Evolutionary conservation across 352 stramenopile species (phyloP).

Genomic region (Phytophthora niederhauseri): DNA sequence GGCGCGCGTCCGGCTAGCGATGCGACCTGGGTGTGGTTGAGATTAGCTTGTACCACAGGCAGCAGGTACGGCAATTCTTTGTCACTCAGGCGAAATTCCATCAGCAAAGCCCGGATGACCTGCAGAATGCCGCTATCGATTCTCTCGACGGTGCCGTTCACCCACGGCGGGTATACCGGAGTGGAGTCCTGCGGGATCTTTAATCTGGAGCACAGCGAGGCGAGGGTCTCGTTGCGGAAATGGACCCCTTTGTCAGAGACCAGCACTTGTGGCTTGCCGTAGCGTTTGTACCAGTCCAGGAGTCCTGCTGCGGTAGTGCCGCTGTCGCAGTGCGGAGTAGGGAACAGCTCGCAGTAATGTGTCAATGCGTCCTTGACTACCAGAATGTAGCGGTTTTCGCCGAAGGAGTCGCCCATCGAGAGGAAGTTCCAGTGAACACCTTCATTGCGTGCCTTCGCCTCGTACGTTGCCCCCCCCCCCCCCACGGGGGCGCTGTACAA

Average conservation of each 20-base stretch:
- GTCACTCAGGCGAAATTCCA: constrained; percentile 20
- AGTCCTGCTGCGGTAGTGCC: constrained; percentile 9
- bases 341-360: constrained; percentile 21
- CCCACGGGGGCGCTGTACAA: not conserved
- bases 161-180: constrained; percentile 21
- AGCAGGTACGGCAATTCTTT: constrained; percentile 13
- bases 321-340: not conserved
- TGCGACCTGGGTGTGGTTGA: constrained; percentile 23
- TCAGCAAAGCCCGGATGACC: constrained; percentile 15
- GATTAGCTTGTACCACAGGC: constrained; percentile 21
- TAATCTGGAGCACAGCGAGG: constrained; percentile 1
- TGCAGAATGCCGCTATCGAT: constrained; percentile 27
- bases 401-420: constrained; percentile 2
- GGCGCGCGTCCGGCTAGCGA: constrained; percentile 16
- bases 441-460: constrained; percentile 12
- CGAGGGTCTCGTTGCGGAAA: constrained; percentile 14
- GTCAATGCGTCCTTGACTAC: constrained; percentile 22
- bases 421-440: constrained; percentile 17
- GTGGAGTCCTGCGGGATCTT: constrained; percentile 10
- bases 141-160: constrained; percentile 24
- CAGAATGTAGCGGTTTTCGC: not conserved
- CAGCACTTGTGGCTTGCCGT: constrained; percentile 13
- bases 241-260: constrained; percentile 22
- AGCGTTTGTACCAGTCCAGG: constrained; percentile 29
- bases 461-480: too few species aligned